Base-by-base conservation (phyloP, 208 protist genomes). In the Leishmania amazonensis region DNA sequence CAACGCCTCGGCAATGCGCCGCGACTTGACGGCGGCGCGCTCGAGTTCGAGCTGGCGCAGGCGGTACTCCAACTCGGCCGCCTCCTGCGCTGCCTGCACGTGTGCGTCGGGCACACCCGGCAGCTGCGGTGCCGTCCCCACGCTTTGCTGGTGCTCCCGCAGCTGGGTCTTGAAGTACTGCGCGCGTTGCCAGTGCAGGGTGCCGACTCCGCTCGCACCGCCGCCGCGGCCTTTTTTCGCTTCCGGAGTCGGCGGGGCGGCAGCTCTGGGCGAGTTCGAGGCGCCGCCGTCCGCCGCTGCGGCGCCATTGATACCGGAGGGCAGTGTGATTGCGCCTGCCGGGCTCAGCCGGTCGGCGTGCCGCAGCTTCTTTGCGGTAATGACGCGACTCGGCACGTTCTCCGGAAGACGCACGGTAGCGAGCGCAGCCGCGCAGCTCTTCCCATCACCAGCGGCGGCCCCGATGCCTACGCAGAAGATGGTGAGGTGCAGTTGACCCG, bases 401-500 rank as follows among this genome's bases (percentile, higher is more conserved):
- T 68, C 75, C 42, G 80, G 82, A 38, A 79, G 53, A 21, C 78
- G 82, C 78, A 81, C 71, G 24, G 40, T 78, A n/a, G 57, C 71
- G 47, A 83, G 15, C 57, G 72, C 70, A 8, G 72, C 31, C 42
- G 54, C 4, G 75, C 83, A 40, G 38, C 51, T 42, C 64, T 35
- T 45, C 42, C n/a, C 53, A 42, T 40, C 42, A 54, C 73, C 78
- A 75, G 75, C 40, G 60, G 35, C 71, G 2, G 45, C 82, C 3
- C 53, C 81, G 1, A 90, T 81, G 45, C 89, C 94, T 35, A 96
- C 91, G 74, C 88, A 94, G 84, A 97, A 96, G 64, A 96, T 84
- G 28, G 91, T 97, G 51, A 96, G 80, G 83, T 97, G 95, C 79
- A 97, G 73, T 87, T 96, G 91, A 3, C 95, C 95, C 0, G 91